Base-by-base conservation (phyloP, 371 early-diverging fungal genomes). In the Catenaria anguillulae region DNA sequence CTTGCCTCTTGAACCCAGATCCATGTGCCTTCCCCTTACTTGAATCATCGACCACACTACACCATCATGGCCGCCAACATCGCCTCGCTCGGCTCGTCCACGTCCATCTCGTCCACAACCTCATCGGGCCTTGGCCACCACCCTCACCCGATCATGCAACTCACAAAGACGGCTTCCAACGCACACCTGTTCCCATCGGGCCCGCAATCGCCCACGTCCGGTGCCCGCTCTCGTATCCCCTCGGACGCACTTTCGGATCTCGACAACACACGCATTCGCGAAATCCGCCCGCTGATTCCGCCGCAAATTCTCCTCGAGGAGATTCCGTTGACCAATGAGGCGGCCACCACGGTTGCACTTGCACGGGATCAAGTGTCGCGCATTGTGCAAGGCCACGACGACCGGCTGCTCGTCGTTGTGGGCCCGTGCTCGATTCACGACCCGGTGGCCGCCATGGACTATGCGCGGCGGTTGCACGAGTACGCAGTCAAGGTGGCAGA, bases 361-460 rank as follows among this genome's bases (percentile, higher is more conserved):
- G 68, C 67, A 1, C 64, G 77, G 15, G 24, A 33, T 6, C 68
- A 64, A 34, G 64, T 48, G 23, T 33, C 77, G n/a, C 76, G 76
- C 56, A 80, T 93, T 60, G 73, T 94, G 63, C 77, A 81, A 55
- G 86, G 88, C 33, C 68, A 80, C 65, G 90, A 90, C 63, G 93
- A 93, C 71, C 78, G 89, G 52, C 71, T 93, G 40, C 70, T 92
- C 36, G 84, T 92, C 56, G 77, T 94, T 67, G 90, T 92, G 19
- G 95, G 95, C 33, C 95, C 95, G 24, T 94, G 95, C 71, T 89
- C 90, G 33, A 92, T 93, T 64, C 94, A 93, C 66, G 90, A 92
- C 64, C 77, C 83, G 40, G 75, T 81, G 62, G 87, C 90, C 52
- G 94, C 92, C 15, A 70, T 86, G 40, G 90, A 89, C 65, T 94